A percentile compares a stretch with the other conserved stretches of the same genome.
Conservation (phyloP, 129 eudicot species). For the Apium graveolens region DNA sequence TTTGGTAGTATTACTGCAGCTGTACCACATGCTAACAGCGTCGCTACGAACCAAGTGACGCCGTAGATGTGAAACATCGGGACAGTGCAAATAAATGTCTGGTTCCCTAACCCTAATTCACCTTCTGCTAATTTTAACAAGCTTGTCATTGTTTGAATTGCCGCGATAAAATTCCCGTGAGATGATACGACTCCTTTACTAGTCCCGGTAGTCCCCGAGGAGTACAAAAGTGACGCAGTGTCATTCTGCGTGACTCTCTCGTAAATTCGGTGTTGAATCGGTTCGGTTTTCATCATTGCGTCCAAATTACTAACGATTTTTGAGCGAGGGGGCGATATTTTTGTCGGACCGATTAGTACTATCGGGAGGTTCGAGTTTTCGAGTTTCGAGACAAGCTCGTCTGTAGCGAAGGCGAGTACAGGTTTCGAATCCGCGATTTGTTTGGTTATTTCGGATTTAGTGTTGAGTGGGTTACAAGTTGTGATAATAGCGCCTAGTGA, state of each 20-base stretch:
- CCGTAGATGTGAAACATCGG: conserved; percentile 99
- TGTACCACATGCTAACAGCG: conserved; percentile 63
- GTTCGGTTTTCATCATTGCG: conserved; percentile 43
- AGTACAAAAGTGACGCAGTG: conserved; percentile 77
- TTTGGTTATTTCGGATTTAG: conserved; percentile 51
- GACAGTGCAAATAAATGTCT: conserved; percentile 65
- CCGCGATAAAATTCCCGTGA: conserved; percentile 67
- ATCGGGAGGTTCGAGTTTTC: conserved; percentile 44
- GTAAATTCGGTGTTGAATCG: conserved; percentile 32
- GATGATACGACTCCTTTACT: conserved; percentile 94
- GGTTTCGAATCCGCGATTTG: conserved; percentile 84
- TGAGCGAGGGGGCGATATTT: background rate
- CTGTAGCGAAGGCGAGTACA: conserved; percentile 54
- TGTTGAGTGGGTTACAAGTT: conserved; percentile 82
- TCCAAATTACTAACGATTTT: conserved; percentile 26
- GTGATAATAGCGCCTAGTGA: conserved; percentile 94
- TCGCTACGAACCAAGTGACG: conserved; percentile 71
- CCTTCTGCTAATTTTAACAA: conserved; percentile 35
- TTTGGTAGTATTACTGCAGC: conserved; percentile 67
- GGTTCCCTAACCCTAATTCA: background rate
- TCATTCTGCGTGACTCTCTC: conserved; percentile 65
- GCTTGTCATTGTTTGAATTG: conserved; percentile 50
- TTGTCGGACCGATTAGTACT: conserved; percentile 21
- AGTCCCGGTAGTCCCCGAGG: conserved; percentile 91
- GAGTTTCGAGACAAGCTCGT: conserved; percentile 50